Evolutionary conservation across 441 rosid genomes (phyloP), one percentile per base, ranked within the genome.

Genomic region (Adansonia gregorii): DNA sequence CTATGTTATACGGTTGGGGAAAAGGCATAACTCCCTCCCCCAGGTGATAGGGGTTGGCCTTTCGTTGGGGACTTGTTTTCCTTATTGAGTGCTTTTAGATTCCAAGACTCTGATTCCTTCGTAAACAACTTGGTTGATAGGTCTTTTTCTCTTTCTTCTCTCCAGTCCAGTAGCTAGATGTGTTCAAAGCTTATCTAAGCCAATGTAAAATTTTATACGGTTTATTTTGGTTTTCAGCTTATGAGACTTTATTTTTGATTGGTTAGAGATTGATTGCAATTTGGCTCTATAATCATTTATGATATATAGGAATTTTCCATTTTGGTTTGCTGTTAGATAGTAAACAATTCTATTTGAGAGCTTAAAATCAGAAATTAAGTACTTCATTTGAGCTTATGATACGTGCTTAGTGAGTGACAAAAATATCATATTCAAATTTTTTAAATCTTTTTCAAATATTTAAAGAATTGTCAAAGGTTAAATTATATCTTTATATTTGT

Each of bases 41-140:
- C 85, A 2, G 85, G 87, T 20, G 82, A 82, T 65, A 65, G 82
- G 70, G 87, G 87, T 0, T 85, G 85, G 83, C 85, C 83, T 65
- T 20, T 80, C n/a, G 15, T 84, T 27, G 87, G 85, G 17, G 80
- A 85, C 63, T 80, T 76, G 84, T 43, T 78, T 75, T 74, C 83
- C 15, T 82, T 85, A 52, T 73, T 80, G 68, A 48, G 59, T n/a
- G 85, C 84, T 46, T 82, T 76, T 82, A 80, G 49, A 72, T 82
- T 75, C 39, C 17, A 54, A 8, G 49, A 80, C 17, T 85, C 85
- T 9, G 85, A 78, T 9, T 69, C 79, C 58, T 85, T 85, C 82
- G 54, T 82, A 46, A n/a, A 55, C 60, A 75, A 20, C 49, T 49
- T 80, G 20, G 1, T 76, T 64, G 8, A 58, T 39, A 76, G 84